Evolutionary conservation across 371 early-diverging fungal genomes (phyloP), one percentile per base, ranked within the genome.

Genomic region (Lichtheimia ornata): DNA sequence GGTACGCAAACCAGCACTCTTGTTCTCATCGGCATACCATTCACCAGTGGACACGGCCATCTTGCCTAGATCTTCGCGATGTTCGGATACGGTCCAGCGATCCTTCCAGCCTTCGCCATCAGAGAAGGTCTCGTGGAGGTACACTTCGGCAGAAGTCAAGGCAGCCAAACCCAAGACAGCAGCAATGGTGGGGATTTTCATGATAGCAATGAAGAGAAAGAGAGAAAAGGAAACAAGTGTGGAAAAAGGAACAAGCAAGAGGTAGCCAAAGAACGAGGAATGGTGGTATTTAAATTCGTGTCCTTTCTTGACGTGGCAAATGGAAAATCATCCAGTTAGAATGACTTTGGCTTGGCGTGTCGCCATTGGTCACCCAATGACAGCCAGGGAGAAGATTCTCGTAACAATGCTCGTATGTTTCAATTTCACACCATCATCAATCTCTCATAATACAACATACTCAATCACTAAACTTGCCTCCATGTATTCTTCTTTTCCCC

Each of bases 41-140:
- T 88, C 82, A 56, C 95, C 94, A 52, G 88, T 59, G 55, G 90
- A 79, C 27, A 93, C 84, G 59, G 83, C 81, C 67, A 93, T 82
- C 58, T 76, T 77, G 57, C 97, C 97, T 40, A 91, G 82, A 68
- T 93, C 90, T 44, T 81, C 85, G 58, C 83, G 86, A 63, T 83
- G 71, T 47, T 79, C 65, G 27, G 94, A 89, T 44, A 79, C 75
- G 49, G 88, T 83, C 94, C 96, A 97, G 70, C 85, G 87, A 52
- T 90, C 79, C 57, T 77, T 81, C 88, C 87, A 85, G 47, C 64
- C 71, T 59, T 76, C 82, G 58, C 76, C 77, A 67, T 87, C 82
- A 60, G 85, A 81, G 70, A 96, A 96, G 59, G 90, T 89, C 77
- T 96, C 96, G 75, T 93, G 85, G 61, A 93, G 86, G 84, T 89